A percentile compares a stretch with the other conserved stretches of the same genome.
Evolutionary conservation across 805 yeast genomes (phyloP).

Genomic region (Spathaspora boniae): DNA sequence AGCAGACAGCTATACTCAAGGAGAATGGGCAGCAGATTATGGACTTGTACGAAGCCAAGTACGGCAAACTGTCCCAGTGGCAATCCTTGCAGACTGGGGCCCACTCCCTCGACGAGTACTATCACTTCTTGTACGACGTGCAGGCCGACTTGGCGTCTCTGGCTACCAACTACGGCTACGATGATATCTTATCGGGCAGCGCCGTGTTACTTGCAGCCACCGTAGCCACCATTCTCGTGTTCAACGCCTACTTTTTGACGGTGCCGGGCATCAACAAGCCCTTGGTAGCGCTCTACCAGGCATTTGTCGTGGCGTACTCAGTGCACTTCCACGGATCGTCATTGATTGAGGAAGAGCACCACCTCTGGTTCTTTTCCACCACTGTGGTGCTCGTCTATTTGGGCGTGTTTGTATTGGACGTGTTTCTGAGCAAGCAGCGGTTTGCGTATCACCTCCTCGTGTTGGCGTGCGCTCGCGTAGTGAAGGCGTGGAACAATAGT

Average conservation of each 20-base stretch:
- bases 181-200: slow-evolving; percentile 39
- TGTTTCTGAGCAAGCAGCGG: slow-evolving; percentile 1
- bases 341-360: slow-evolving; percentile 93
- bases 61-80: slow-evolving; percentile 18
- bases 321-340: slow-evolving; percentile 77
- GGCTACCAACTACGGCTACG: slow-evolving; percentile 71
- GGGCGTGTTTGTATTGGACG: slow-evolving; percentile 7
- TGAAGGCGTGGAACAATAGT: slow-evolving; percentile 83
- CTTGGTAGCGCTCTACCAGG: slow-evolving; percentile 22
- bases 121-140: slow-evolving; percentile 38
- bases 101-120: slow-evolving; percentile 9
- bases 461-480: slow-evolving; percentile 45
- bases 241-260: slow-evolving; percentile 15
- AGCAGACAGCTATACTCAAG: slow-evolving; percentile 33
- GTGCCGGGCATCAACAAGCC: slow-evolving; percentile 8
- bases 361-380: slow-evolving; percentile 77
- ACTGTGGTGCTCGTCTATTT: slow-evolving; percentile 14
- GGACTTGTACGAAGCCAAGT: slow-evolving; percentile 42
- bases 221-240: slow-evolving; percentile 20
- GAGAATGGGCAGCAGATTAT: slow-evolving; percentile 61
- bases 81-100: slow-evolving; percentile 7
- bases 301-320: slow-evolving; percentile 45
- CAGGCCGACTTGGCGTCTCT: slow-evolving; percentile 53
- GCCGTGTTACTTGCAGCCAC: slow-evolving; percentile 26
- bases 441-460: slow-evolving; percentile 11